These are phyloP conservation scores for Trichoderma lentiforme DNA, from an alignment of 2,329 filamentous ascomycete genomes.

Conservation along the genomic window DNA sequence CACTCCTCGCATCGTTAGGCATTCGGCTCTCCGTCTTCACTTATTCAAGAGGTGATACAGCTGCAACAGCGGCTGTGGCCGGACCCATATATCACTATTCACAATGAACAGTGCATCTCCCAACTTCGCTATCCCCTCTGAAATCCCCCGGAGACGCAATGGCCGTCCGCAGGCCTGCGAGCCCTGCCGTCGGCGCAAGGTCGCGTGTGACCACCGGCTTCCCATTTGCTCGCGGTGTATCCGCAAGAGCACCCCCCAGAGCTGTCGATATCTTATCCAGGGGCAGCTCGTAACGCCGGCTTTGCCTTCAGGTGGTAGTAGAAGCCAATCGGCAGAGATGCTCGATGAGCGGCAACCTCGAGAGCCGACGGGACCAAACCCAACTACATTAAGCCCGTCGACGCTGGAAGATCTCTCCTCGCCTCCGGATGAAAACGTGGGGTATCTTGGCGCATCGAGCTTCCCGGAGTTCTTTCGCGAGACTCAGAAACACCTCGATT, in stretches of 20 bases:
- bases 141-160: conserved; percentile 6
- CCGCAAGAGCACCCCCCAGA: conserved; percentile 2
- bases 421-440: conserved; percentile 1
- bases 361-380: not conserved
- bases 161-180: conserved; percentile 15
- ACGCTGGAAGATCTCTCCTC: not conserved
- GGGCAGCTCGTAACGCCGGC: conserved; percentile 7
- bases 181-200: conserved; percentile 14
- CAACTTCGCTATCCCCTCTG: not conserved
- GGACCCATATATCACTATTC: not conserved
- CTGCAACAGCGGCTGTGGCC: not conserved
- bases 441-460: conserved; percentile 13
- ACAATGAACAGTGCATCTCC: not conserved
- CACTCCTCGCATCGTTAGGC: not conserved
- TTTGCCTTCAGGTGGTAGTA: not conserved
- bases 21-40: not conserved
- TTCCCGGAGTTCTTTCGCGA: conserved; percentile 15
- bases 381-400: not conserved
- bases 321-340: not conserved
- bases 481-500: not conserved
- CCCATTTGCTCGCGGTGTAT: conserved; percentile 16
- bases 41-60: not conserved
- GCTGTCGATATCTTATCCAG: conserved; percentile 8
- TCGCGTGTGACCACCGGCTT: conserved; percentile 17
- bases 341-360: not conserved